Base-by-base conservation (phyloP, 192 early-diverging fungal species). In the Podila horticola region DNA sequence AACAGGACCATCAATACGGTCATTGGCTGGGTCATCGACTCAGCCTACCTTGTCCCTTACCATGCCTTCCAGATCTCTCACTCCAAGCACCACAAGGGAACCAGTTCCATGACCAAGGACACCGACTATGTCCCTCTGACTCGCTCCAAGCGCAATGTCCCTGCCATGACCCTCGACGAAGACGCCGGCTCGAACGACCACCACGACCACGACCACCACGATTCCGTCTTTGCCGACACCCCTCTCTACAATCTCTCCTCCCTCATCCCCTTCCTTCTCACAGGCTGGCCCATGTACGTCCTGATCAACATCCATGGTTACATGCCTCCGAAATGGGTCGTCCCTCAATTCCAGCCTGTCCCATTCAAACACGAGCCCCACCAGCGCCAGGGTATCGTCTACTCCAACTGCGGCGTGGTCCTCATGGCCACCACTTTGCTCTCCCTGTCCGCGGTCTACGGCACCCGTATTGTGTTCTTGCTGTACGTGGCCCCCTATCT, bases 401-500 rank as follows among this genome's bases (percentile, higher is more conserved):
- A 88, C 24, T 95, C 94, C 60, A 91, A 95, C 84, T 86, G 95
- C 69, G 94, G 93, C 58, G 82, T 97, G 62, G 81, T 85, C 48
- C 65, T 88, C 63, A 87, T 83, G 59, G 74, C 88, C 20, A 79
- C 63, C n/a, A 81, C 77, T 48, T 82, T 96, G n/a, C 84, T 41
- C 24, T 89, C 88, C 63, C 79, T 82, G 57, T 83, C 75, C 55
- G 77, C 72, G 62, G 55, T 82, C 49, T 92, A 84, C 64, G 90
- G 90, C 5, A 63, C 86, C 52, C 64, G 84, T 10, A 84, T 89
- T 51, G 92, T 97, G 13, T 61, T 93, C 59, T 90, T 88, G 79
- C 97, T 90, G 89, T 98, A 98, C 77, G 85, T 93, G 17, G 85
- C 95, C 24, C 97, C 97, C 19, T 98, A 97, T 84, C 81, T 97